Evolutionary conservation across 164 flowering plant genomes (phyloP).

Genomic region (Sextonia rubra): DNA sequence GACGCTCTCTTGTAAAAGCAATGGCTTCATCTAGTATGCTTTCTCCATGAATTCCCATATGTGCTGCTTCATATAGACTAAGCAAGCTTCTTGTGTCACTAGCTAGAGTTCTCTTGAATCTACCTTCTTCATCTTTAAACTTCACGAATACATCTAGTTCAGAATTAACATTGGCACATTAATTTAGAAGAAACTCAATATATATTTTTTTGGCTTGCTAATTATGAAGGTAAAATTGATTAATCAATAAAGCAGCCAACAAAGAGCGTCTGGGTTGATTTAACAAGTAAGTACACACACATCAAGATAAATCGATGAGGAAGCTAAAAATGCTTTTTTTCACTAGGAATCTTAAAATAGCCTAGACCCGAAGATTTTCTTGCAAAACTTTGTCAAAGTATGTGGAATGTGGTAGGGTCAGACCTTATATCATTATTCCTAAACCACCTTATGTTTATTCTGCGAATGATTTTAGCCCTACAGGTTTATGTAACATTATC

Average conservation of each 20-base stretch:
- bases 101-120: slow-evolving; percentile 17
- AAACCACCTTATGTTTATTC: no score
- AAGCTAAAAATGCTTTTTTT: no score
- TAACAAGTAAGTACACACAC: background rate
- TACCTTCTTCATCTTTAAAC: slow-evolving; percentile 30
- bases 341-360: no score
- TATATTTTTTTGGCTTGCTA: background rate
- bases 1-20: slow-evolving; percentile 17
- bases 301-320: background rate
- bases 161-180: background rate
- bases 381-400: no score
- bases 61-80: slow-evolving; percentile 23
- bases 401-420: no score
- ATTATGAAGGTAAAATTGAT: background rate
- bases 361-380: no score
- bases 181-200: background rate
- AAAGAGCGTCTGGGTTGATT: background rate
- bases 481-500: no score
- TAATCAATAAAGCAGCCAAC: background rate
- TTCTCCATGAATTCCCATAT: slow-evolving; percentile 20
- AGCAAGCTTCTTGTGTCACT: slow-evolving; percentile 15
- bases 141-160: slow-evolving; percentile 10
- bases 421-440: no score
- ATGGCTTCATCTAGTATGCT: slow-evolving; percentile 25
- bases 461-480: no score